phyloP scores from a whole-genome alignment of 2,329 filamentous ascomycete species.

The Chaetomium sp. region DNA sequence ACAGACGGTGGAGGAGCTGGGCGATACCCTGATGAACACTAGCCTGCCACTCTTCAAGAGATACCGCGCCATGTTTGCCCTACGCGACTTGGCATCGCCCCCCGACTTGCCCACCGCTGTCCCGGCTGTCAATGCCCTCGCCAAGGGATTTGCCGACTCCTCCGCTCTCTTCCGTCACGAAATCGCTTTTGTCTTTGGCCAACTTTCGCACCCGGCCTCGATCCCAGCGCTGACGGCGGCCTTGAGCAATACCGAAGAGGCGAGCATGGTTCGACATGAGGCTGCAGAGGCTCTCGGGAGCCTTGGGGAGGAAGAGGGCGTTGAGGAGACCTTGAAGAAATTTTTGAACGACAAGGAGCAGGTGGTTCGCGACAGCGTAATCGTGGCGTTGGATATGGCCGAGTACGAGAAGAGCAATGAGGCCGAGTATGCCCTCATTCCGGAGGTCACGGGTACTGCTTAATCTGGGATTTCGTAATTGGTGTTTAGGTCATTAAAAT shows the following conservation, averaged over 20 bases:
- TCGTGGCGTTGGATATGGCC: conserved; percentile 96
- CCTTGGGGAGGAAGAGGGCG: conserved; percentile 85
- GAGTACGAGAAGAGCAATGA: conserved; percentile 89
- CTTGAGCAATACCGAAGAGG: conserved; percentile 72
- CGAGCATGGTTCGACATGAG: conserved; percentile 95
- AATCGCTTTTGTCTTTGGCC: conserved; percentile 96
- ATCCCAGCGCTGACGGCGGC: conserved; percentile 80
- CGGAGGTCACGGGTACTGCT: conserved; percentile 45
- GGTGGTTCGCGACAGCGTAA: conserved; percentile 88
- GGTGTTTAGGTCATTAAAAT: conserved; percentile 17
- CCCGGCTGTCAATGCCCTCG: conserved; percentile 78
- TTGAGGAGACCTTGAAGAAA: conserved; percentile 74
- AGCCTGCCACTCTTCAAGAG: conserved; percentile 76
- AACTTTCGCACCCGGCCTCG: conserved; percentile 91
- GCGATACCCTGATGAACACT: conserved; percentile 71
- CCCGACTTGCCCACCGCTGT: conserved; percentile 84
- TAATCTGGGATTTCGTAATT: conserved; percentile 24
- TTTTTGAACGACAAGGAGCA: conserved; percentile 88
- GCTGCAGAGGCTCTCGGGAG: conserved; percentile 94
- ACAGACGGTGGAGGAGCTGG: conserved; percentile 66
- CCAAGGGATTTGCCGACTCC: conserved; percentile 74
- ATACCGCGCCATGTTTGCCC: conserved; percentile 96
- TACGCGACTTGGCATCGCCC: conserved; percentile 89
- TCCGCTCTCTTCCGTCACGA: conserved; percentile 96
- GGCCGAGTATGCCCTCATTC: conserved; percentile 86